phyloP scores from a whole-genome alignment of 192 early-diverging fungal species.

The Rhizophagus sp. region DNA sequence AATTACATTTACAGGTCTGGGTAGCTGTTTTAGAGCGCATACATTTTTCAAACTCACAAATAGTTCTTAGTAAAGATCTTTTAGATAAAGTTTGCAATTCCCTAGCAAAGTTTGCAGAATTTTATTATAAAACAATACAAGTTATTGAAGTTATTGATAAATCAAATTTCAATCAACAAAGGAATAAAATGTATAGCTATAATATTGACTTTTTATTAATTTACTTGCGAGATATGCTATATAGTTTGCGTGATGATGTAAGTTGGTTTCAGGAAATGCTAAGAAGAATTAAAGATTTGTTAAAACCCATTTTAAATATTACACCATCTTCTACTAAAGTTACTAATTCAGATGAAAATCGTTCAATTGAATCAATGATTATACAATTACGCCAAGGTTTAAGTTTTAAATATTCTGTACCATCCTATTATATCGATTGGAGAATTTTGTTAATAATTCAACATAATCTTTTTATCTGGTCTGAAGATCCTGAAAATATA shows the following conservation, averaged over 20 bases:
- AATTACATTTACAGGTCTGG: slow-evolving; percentile 2
- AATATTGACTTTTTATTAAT: slow-evolving; percentile 27
- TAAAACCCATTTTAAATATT: too few species aligned
- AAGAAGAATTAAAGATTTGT: too few species aligned
- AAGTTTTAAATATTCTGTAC: too few species aligned
- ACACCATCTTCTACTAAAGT: too few species aligned
- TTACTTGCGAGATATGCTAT: slow-evolving; percentile 1
- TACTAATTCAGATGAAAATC: too few species aligned
- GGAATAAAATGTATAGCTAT: neutral
- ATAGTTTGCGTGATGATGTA: neutral
- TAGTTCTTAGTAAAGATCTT: neutral
- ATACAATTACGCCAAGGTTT: too few species aligned
- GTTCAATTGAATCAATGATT: too few species aligned
- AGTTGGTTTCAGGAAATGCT: neutral
- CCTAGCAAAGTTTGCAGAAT: neutral
- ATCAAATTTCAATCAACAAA: neutral
- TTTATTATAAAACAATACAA: neutral
- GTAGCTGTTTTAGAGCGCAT: neutral
- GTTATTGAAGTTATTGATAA: neutral
- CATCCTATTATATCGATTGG: too few species aligned
- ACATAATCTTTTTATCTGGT: too few species aligned
- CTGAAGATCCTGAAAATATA: too few species aligned
- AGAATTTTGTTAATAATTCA: too few species aligned
- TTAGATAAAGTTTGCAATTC: neutral
- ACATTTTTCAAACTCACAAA: neutral